phyloP scores from a whole-genome alignment of 345 rosid species.

The Brassica rapa region DNA sequence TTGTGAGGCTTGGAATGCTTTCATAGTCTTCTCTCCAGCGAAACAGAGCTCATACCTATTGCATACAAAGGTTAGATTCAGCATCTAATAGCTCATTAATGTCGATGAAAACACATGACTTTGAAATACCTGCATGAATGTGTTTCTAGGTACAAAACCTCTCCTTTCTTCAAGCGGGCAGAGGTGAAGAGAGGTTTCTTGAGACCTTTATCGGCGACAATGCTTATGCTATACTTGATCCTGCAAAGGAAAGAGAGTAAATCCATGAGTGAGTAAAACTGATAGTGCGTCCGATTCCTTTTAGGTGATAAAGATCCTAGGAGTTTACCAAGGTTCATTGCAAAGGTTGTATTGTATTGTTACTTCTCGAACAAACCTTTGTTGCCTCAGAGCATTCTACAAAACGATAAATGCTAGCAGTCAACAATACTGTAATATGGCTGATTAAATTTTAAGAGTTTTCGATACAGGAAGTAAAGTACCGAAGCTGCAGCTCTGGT shows the following conservation, averaged over 20 bases:
- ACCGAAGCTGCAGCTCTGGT: conserved; percentile 99
- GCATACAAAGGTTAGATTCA: conserved; percentile 9
- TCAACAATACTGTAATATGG: conserved; percentile 5
- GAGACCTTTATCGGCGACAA: conserved; percentile 96
- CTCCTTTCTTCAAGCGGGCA: conserved; percentile 98
- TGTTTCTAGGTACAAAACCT: conserved; percentile 90
- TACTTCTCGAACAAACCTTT: conserved; percentile 96
- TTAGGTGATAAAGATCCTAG: conserved; percentile 1
- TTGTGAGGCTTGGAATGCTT: conserved; percentile 53
- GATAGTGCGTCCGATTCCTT: neutral
- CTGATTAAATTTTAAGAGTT: neutral
- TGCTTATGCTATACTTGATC: conserved; percentile 95
- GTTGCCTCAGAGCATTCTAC: conserved; percentile 96
- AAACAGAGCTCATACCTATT: conserved; percentile 93
- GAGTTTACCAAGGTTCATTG: conserved; percentile 90
- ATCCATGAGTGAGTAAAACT: neutral
- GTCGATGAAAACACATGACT: neutral
- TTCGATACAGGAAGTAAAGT: conserved; percentile 25
- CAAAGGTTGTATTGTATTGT: conserved; percentile 98
- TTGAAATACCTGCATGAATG: conserved; percentile 86
- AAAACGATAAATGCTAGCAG: conserved; percentile 25
- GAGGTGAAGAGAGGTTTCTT: conserved; percentile 93
- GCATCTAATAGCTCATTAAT: neutral
- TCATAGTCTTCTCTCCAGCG: conserved; percentile 81
- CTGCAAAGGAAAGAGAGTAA: conserved; percentile 38